Conservation (phyloP, 2,329 filamentous ascomycete species). For the Neopestalotiopsis sp. region DNA sequence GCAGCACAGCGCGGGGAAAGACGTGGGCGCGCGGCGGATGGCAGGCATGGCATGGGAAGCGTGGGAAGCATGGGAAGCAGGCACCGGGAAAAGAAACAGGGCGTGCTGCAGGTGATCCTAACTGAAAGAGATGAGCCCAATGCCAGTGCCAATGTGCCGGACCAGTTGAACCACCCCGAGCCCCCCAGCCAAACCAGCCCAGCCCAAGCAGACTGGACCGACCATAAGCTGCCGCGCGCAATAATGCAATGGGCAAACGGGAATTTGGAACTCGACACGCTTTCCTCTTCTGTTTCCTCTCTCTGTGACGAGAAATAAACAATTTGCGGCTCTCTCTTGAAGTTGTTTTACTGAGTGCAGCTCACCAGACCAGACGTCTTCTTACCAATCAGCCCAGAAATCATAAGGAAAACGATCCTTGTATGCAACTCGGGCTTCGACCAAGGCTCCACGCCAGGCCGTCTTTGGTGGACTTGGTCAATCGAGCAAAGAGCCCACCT, state of each 20-base stretch:
- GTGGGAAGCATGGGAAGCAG: not conserved
- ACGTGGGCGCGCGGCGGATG: not conserved
- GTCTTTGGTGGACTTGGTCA: constrained; percentile 57
- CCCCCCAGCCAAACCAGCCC: not conserved
- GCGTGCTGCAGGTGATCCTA: not conserved
- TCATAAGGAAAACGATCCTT: constrained; percentile 45
- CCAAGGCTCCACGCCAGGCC: constrained; percentile 57
- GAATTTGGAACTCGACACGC: not conserved
- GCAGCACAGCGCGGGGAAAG: not conserved
- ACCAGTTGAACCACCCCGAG: not conserved
- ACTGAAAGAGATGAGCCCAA: not conserved
- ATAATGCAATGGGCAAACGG: not conserved
- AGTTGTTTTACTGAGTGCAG: not conserved
- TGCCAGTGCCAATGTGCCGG: no score
- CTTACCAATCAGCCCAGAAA: not conserved
- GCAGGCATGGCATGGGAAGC: not conserved
- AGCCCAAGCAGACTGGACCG: not conserved
- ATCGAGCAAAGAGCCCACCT: constrained; percentile 21
- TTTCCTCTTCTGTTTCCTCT: not conserved
- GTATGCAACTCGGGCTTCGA: constrained; percentile 49
- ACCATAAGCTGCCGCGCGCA: not conserved
- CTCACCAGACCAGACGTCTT: not conserved
- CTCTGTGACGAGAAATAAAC: not conserved
- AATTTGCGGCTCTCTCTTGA: not conserved
- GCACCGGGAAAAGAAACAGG: not conserved